phyloP scores from a whole-genome alignment of 495 filamentous ascomycete species.

The Trichodelitschia bisporula region DNA sequence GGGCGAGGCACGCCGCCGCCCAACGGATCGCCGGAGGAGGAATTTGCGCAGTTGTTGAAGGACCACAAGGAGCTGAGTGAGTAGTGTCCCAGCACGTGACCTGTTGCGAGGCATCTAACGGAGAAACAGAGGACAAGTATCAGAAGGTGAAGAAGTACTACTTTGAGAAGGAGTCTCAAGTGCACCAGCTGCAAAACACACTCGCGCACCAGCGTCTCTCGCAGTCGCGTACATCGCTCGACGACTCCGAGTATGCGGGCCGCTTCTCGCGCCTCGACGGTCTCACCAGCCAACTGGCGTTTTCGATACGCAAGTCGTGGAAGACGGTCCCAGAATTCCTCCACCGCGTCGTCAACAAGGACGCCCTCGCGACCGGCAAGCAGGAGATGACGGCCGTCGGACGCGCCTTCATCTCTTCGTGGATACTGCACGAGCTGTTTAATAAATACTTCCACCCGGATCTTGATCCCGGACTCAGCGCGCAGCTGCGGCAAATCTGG shows the following conservation, averaged over 20 bases:
- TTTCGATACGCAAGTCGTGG: slow-evolving; percentile 90
- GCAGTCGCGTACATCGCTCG: slow-evolving; percentile 79
- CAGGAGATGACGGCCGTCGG: slow-evolving; percentile 95
- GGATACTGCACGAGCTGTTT: slow-evolving; percentile 81
- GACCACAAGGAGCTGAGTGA: slow-evolving; percentile 18
- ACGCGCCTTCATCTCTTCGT: slow-evolving; percentile 68
- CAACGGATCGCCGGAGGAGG: slow-evolving; percentile 17
- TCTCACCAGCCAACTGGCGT: slow-evolving; percentile 81
- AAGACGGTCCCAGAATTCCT: slow-evolving; percentile 57
- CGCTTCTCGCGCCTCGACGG: slow-evolving; percentile 85
- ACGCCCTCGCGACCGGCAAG: slow-evolving; percentile 56
- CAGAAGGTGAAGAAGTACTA: slow-evolving; percentile 95
- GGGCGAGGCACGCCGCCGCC: slow-evolving; percentile 15
- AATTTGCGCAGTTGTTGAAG: slow-evolving; percentile 13
- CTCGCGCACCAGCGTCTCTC: slow-evolving; percentile 88
- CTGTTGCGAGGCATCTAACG: slow-evolving; percentile 3
- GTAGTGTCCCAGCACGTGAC: slow-evolving; percentile 2
- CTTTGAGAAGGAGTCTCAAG: slow-evolving; percentile 83
- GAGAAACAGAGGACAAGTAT: slow-evolving; percentile 57
- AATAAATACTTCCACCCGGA: slow-evolving; percentile 78
- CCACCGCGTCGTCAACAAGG: slow-evolving; percentile 48
- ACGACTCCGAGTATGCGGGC: slow-evolving; percentile 82
- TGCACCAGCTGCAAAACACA: slow-evolving; percentile 87
- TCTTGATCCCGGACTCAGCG: slow-evolving; percentile 48
- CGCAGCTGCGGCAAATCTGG: slow-evolving; percentile 58